phyloP scores from a whole-genome alignment of 306 rosid species.

The Sechiopsis laciniata region DNA sequence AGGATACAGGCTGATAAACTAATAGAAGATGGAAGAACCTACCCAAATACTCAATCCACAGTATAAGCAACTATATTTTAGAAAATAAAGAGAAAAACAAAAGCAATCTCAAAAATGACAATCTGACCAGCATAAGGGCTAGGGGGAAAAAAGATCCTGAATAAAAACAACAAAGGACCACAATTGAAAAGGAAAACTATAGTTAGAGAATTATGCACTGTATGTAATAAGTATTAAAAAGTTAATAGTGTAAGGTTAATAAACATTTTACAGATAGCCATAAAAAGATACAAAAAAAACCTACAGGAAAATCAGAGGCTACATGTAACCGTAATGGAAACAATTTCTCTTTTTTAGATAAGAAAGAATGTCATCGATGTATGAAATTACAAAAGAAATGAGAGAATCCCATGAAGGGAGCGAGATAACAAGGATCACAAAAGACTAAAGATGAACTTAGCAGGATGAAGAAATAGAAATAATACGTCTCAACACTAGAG shows the following conservation, averaged over 20 bases:
- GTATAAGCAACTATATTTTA: not conserved
- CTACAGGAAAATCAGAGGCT: not conserved
- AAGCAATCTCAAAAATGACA: constrained; percentile 1
- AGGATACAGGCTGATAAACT: not conserved
- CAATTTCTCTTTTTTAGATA: too few species aligned
- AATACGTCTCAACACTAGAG: too few species aligned
- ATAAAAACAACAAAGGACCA: not conserved
- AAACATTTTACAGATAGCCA: not conserved
- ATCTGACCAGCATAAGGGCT: not conserved
- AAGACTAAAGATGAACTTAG: too few species aligned
- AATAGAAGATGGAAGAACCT: not conserved
- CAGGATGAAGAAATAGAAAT: too few species aligned
- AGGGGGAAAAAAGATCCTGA: not conserved
- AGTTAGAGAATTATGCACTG: not conserved
- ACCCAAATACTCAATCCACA: not conserved
- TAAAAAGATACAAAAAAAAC: too few species aligned
- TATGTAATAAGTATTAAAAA: not conserved
- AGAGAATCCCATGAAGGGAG: too few species aligned
- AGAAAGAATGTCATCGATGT: too few species aligned
- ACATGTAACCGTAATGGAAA: not conserved
- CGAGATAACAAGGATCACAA: too few species aligned
- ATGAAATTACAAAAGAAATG: too few species aligned
- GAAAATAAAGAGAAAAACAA: not conserved
- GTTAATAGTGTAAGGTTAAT: not conserved
- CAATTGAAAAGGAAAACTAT: not conserved